These are phyloP conservation scores for Arabidopsis arenosa DNA, from an alignment of 345 rosid genomes.

Conservation along the genomic window DNA sequence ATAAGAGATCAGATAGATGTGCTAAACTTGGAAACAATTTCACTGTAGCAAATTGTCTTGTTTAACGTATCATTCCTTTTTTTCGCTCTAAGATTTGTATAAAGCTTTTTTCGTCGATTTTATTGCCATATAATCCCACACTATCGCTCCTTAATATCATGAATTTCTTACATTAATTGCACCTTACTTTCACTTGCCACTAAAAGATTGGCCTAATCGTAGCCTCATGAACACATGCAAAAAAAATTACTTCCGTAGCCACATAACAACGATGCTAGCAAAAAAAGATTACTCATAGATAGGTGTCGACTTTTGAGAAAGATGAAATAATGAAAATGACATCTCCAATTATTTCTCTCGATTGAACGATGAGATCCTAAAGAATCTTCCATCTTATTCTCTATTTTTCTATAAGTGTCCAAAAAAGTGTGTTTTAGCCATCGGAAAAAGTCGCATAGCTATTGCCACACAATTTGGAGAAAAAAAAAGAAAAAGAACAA, in stretches of 20 bases:
- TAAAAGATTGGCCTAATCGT: conserved; percentile 20
- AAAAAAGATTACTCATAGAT: conserved; percentile 17
- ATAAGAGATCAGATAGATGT: neutral
- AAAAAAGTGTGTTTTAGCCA: conserved; percentile 19
- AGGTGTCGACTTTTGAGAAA: conserved; percentile 27
- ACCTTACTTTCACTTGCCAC: neutral
- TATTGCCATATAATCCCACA: no score
- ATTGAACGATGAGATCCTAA: conserved; percentile 34
- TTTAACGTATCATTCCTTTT: no score
- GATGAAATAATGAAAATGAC: conserved; percentile 29
- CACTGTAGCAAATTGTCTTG: no score
- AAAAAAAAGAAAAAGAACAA: no score
- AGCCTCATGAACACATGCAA: conserved; percentile 28
- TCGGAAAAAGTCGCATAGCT: conserved; percentile 10
- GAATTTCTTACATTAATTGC: conserved; percentile 1
- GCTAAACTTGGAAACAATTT: no score
- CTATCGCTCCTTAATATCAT: neutral
- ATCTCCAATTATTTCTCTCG: conserved; percentile 26
- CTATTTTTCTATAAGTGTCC: neutral
- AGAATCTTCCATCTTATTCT: conserved; percentile 41
- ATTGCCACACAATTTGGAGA: no score
- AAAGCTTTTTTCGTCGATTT: no score
- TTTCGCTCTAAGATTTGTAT: no score
- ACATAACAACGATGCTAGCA: neutral
- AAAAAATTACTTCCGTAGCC: neutral